These are phyloP conservation scores for Zymoseptoria brevis DNA, from an alignment of 2,329 filamentous ascomycete genomes.

Conservation along the genomic window DNA sequence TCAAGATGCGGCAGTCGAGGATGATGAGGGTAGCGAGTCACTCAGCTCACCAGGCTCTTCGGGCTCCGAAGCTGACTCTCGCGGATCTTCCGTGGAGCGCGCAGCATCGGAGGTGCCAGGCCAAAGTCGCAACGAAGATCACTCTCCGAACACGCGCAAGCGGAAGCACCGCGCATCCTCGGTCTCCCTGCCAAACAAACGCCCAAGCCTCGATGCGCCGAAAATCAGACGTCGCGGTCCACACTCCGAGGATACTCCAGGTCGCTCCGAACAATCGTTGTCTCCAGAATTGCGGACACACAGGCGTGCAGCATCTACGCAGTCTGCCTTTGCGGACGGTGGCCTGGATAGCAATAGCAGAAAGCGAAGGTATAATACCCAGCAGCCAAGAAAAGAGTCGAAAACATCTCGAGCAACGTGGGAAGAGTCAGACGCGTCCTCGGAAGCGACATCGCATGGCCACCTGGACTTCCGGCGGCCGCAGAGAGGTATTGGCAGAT, in stretches of 20 bases:
- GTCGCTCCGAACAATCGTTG: slow-evolving; percentile 40
- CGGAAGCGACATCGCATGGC: slow-evolving; percentile 45
- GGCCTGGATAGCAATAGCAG: slow-evolving; percentile 23
- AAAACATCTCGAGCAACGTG: slow-evolving; percentile 35
- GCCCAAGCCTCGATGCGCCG: slow-evolving; percentile 24
- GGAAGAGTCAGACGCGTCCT: slow-evolving; percentile 54
- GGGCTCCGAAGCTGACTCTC: slow-evolving; percentile 15
- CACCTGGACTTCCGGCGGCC: slow-evolving; percentile 49
- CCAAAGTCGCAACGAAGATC: slow-evolving; percentile 12
- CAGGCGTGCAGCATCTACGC: slow-evolving; percentile 57
- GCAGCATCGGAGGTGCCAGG: slow-evolving; percentile 25
- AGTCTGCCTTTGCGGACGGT: slow-evolving; percentile 51
- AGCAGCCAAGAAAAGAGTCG: slow-evolving; percentile 33
- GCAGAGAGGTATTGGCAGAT: slow-evolving; percentile 50
- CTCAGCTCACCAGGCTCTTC: slow-evolving; percentile 26
- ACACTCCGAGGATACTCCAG: slow-evolving; percentile 21
- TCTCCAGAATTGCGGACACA: slow-evolving; percentile 55
- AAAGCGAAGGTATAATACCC: slow-evolving; percentile 42
- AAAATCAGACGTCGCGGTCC: slow-evolving; percentile 21
- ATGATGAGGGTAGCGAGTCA: slow-evolving; percentile 23
- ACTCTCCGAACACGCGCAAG: slow-evolving; percentile 30
- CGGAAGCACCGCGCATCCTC: slow-evolving; percentile 32
- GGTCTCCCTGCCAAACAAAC: slow-evolving; percentile 26
- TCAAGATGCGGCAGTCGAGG: neutral
- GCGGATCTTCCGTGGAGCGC: slow-evolving; percentile 20